Conservation (phyloP, 257 asterid genomes). For the Solanum virginianum region DNA sequence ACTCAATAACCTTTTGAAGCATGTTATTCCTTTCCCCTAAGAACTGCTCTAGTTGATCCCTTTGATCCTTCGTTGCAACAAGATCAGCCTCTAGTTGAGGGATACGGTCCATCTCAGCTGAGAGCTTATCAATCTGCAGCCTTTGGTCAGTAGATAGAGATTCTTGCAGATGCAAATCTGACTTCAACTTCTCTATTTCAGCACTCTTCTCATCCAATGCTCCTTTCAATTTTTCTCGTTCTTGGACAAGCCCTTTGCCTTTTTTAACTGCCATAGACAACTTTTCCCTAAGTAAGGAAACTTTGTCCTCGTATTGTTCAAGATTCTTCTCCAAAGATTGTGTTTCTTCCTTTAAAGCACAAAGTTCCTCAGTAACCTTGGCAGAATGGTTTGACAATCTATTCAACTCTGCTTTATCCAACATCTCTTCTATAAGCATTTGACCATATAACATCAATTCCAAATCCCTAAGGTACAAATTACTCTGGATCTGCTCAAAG, state of each 20-base stretch:
- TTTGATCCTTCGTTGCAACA: slow-evolving; percentile 34
- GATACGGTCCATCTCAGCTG: slow-evolving; percentile 43
- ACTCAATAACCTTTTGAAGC: slow-evolving; percentile 54
- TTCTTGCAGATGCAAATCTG: slow-evolving; percentile 41
- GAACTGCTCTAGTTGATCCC: slow-evolving; percentile 53
- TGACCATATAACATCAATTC: slow-evolving; percentile 45
- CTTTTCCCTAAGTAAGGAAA: slow-evolving; percentile 64
- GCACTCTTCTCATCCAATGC: slow-evolving; percentile 45
- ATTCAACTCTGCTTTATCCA: slow-evolving; percentile 27
- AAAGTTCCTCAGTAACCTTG: slow-evolving; percentile 33
- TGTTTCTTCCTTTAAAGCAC: slow-evolving; percentile 42
- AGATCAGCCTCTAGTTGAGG: slow-evolving; percentile 50
- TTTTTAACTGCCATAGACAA: slow-evolving; percentile 90
- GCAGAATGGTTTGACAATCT: slow-evolving; percentile 40
- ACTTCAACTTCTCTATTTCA: slow-evolving; percentile 59
- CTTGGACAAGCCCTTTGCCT: slow-evolving; percentile 94
- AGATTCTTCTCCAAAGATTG: slow-evolving; percentile 43
- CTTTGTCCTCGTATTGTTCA: slow-evolving; percentile 70
- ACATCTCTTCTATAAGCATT: slow-evolving; percentile 49
- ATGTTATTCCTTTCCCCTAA: slow-evolving; percentile 59
- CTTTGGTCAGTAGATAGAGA: slow-evolving; percentile 34
- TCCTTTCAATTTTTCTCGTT: slow-evolving; percentile 71
- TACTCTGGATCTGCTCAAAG: slow-evolving; percentile 45
- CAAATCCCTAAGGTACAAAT: slow-evolving; percentile 51
- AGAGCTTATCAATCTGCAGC: slow-evolving; percentile 43